phyloP scores from a whole-genome alignment of 257 asterid genomes.

The Craterostigma plantagineum region DNA sequence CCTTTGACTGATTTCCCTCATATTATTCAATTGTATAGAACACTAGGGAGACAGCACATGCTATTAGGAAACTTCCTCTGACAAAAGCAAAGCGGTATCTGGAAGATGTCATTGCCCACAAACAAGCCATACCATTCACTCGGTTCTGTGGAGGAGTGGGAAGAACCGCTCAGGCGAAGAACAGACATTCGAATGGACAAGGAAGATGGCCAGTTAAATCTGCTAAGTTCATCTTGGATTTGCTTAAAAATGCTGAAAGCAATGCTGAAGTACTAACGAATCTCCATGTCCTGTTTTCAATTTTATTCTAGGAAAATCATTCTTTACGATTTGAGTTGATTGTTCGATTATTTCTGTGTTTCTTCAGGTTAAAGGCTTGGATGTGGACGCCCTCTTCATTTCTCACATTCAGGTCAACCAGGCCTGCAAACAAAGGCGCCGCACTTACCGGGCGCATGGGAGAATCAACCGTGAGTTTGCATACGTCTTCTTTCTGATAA shows the following conservation, averaged over 20 bases:
- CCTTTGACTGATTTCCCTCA: not conserved
- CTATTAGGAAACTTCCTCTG: constrained; percentile 38
- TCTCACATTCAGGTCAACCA: constrained; percentile 88
- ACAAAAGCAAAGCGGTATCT: constrained; percentile 44
- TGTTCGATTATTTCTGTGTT: not conserved
- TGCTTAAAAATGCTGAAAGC: constrained; percentile 62
- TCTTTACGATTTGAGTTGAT: not conserved
- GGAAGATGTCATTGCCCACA: constrained; percentile 51
- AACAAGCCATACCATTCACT: constrained; percentile 61
- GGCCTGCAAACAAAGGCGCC: constrained; percentile 79
- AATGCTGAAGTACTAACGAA: constrained; percentile 39
- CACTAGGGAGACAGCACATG: constrained; percentile 66
- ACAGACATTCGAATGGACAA: constrained; percentile 59
- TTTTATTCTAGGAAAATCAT: not conserved
- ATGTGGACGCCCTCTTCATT: constrained; percentile 75
- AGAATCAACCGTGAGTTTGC: constrained; percentile 48
- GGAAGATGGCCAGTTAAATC: constrained; percentile 76
- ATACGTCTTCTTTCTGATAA: not conserved
- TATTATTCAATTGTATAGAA: constrained; percentile 14
- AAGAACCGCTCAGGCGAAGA: constrained; percentile 60
- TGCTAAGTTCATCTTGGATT: constrained; percentile 45
- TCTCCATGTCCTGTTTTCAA: too few relatives aligned
- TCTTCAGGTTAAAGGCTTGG: constrained; percentile 87
- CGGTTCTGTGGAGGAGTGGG: constrained; percentile 69
- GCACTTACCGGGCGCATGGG: constrained; percentile 77